phyloP scores from a whole-genome alignment of 2,329 filamentous ascomycete genomes.

The Colletotrichum chlorophyti region DNA sequence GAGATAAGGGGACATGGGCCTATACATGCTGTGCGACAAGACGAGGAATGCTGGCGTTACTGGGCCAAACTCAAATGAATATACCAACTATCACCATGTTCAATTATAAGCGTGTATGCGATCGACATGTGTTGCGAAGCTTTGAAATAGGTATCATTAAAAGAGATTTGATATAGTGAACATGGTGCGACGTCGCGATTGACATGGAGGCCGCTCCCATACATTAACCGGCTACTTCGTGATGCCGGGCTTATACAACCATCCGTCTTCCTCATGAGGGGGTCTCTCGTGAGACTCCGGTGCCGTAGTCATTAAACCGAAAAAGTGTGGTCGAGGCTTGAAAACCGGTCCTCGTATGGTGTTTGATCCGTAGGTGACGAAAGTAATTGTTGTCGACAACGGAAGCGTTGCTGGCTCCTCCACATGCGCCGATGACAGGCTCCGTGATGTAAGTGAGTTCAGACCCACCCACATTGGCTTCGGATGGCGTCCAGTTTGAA shows the following conservation, averaged over 20 bases:
- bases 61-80: neutral
- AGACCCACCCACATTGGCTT: neutral
- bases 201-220: slow-evolving; percentile 13
- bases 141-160: slow-evolving; percentile 21
- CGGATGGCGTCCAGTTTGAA: neutral
- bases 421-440: neutral
- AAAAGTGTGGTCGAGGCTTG: slow-evolving; percentile 15
- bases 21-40: neutral
- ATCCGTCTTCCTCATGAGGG: slow-evolving; percentile 8
- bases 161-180: slow-evolving; percentile 1
- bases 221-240: slow-evolving; percentile 13
- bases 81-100: neutral
- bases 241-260: slow-evolving; percentile 13
- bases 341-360: neutral
- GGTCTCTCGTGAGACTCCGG: slow-evolving; percentile 21
- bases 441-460: neutral
- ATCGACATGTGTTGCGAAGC: neutral
- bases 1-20: neutral
- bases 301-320: neutral
- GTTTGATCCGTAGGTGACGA: neutral
- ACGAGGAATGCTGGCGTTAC: neutral
- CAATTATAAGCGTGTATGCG: neutral
- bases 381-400: neutral
- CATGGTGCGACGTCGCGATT: slow-evolving; percentile 12
- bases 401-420: neutral